A percentile compares a stretch with the other conserved stretches of the same genome.
phyloP scores from a whole-genome alignment of 1,284 basidiomycete species.

The Tetrapyrgos nigripes region DNA sequence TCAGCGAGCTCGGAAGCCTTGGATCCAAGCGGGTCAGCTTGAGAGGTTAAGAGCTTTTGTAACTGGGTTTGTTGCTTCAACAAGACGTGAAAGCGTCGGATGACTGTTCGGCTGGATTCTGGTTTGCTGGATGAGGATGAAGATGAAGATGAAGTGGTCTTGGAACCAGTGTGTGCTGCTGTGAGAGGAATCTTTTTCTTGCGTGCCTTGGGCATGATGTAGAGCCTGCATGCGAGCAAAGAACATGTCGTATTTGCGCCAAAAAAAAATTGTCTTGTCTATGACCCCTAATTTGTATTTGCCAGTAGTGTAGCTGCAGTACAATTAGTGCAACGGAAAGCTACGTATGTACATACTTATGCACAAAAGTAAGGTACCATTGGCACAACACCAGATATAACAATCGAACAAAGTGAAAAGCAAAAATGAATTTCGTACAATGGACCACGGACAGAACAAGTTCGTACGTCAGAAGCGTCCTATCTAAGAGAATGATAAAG shows the following conservation, averaged over 20 bases:
- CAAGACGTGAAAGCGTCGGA: slow-evolving; percentile 73
- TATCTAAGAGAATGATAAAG: no score
- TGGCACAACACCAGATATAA: neutral
- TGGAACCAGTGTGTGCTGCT: slow-evolving; percentile 14
- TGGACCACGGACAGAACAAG: no score
- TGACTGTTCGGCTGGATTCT: slow-evolving; percentile 64
- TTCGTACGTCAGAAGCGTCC: no score
- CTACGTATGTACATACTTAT: neutral
- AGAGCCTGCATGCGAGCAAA: neutral
- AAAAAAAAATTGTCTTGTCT: no score
- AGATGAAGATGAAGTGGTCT: slow-evolving; percentile 29
- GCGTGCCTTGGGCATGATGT: slow-evolving; percentile 46
- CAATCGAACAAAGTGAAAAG: neutral
- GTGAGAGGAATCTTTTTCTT: slow-evolving; percentile 54
- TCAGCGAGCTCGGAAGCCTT: slow-evolving; percentile 40
- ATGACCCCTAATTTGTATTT: neutral
- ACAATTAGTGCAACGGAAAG: neutral
- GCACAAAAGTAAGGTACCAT: neutral
- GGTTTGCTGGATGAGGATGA: slow-evolving; percentile 41
- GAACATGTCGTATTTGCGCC: no score
- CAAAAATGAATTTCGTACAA: no score
- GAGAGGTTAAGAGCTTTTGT: neutral
- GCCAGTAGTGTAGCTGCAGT: neutral
- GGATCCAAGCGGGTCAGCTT: neutral
- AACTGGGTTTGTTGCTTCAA: slow-evolving; percentile 66